These are phyloP conservation scores for Pseudogymnoascus pannorum DNA, from an alignment of 2,329 filamentous ascomycete genomes.

Conservation along the genomic window DNA sequence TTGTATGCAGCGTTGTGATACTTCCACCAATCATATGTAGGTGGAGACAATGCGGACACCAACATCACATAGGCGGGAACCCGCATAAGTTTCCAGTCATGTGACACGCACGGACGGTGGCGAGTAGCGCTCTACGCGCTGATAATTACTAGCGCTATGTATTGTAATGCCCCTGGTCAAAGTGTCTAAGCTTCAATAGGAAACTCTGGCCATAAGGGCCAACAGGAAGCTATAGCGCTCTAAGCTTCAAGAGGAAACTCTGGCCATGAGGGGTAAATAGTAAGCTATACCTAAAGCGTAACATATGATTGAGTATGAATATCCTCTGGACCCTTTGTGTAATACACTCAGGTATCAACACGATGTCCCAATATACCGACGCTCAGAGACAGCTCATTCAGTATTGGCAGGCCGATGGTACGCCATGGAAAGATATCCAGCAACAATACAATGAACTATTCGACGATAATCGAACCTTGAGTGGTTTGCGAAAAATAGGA, in stretches of 20 bases:
- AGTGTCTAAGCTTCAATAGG: too few relatives aligned
- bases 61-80: too few relatives aligned
- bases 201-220: too few relatives aligned
- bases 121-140: not conserved
- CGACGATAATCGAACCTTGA: not conserved
- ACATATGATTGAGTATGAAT: not conserved
- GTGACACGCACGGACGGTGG: too few relatives aligned
- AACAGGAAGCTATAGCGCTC: too few relatives aligned
- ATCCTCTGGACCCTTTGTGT: not conserved
- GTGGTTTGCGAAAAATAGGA: not conserved
- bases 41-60: too few relatives aligned
- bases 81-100: not conserved
- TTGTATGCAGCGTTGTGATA: too few relatives aligned
- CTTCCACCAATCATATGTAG: too few relatives aligned
- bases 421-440: not conserved
- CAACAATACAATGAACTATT: not conserved
- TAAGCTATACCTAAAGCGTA: not conserved
- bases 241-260: not conserved
- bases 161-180: too few relatives aligned
- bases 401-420: not conserved
- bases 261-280: not conserved
- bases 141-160: not conserved
- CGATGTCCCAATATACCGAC: not conserved
- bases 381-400: not conserved
- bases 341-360: not conserved